Base-by-base conservation (phyloP, 306 rosid species). In the Sesbania bispinosa region DNA sequence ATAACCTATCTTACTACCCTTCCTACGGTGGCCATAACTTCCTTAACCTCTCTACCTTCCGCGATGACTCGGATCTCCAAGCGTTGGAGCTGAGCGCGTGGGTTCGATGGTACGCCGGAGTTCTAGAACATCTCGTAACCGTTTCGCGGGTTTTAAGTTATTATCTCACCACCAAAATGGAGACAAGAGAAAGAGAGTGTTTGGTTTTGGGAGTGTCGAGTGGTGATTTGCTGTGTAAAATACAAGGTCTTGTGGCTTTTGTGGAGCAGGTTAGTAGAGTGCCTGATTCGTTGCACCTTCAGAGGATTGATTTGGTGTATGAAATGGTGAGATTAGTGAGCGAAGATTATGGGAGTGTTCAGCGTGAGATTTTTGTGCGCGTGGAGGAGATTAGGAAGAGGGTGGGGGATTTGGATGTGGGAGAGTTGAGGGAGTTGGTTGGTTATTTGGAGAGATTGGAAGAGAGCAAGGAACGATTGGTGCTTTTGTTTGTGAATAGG, bases 91-190 rank as follows among this genome's bases (percentile, higher is more conserved):
- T 87, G 15, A 83, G 95, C 18, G 68, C 82, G 0, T 94, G 99
- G 97, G 99, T 89, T 10, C 81, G 96, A 23, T 94, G 97, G 99
- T 89, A 83, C 48, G 95, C 95, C 0, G 79, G 48, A 0, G 72
- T 88, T 0, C 24, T 91, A 27, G 96, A 93, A 67, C 96, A 86
- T 18, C 83, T 52, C 15, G 32, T 90, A 10, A 69, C 65, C 8
- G 76, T 83, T 27, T 79, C 87, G 0, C 80, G 90, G 55, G 54
- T 60, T 6, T 26, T 87, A 20, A 93, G 96, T 1, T 80, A 85
- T 21, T 75, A 84, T 35, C 30, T 83, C 5, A 5, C 2, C 8
- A n/a, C 41, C 4, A 58, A 35, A 4, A 66, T 79, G 18, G 29
- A 32, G 0, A 4, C 29, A 1, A 69, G 54, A 47, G 77, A 80